These are phyloP conservation scores for Fusarium coicis DNA, from an alignment of 2,329 filamentous ascomycete genomes.

Conservation along the genomic window DNA sequence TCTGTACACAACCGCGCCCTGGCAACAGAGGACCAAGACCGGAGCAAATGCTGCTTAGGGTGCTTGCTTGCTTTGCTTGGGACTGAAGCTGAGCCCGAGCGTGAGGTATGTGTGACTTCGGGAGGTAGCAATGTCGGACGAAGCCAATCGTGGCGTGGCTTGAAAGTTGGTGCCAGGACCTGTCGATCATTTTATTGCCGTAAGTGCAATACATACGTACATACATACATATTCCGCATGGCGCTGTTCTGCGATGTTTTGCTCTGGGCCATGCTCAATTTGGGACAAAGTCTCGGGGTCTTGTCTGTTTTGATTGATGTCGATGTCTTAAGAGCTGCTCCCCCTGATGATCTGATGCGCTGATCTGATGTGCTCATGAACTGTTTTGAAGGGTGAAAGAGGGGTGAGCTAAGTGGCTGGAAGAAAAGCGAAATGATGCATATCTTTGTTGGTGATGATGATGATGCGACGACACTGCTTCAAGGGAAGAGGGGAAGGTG, in stretches of 20 bases:
- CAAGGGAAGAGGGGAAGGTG: not conserved
- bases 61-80: constrained; percentile 1
- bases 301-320: not conserved
- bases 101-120: constrained; percentile 33
- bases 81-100: constrained; percentile 6
- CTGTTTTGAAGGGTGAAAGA: not conserved
- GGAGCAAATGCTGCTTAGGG: constrained; percentile 13
- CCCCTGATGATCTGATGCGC: constrained; percentile 15
- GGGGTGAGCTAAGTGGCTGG: constrained; percentile 27
- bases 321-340: not conserved
- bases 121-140: constrained; percentile 26
- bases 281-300: not conserved
- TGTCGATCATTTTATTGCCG: constrained; percentile 16
- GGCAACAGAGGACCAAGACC: constrained; percentile 14
- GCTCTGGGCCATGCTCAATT: not conserved
- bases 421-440: constrained; percentile 1
- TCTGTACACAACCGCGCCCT: constrained; percentile 11
- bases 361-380: constrained; percentile 9
- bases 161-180: constrained; percentile 5
- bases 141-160: constrained; percentile 11
- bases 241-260: not conserved
- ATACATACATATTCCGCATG: not conserved
- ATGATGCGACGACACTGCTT: constrained; percentile 21
- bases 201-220: not conserved
- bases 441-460: constrained; percentile 25